Percentiles rank a stretch among this genome's conserved stretches.
These are phyloP conservation scores for Peziza echinospora DNA, from an alignment of 495 filamentous ascomycete genomes.

Conservation along the genomic window DNA sequence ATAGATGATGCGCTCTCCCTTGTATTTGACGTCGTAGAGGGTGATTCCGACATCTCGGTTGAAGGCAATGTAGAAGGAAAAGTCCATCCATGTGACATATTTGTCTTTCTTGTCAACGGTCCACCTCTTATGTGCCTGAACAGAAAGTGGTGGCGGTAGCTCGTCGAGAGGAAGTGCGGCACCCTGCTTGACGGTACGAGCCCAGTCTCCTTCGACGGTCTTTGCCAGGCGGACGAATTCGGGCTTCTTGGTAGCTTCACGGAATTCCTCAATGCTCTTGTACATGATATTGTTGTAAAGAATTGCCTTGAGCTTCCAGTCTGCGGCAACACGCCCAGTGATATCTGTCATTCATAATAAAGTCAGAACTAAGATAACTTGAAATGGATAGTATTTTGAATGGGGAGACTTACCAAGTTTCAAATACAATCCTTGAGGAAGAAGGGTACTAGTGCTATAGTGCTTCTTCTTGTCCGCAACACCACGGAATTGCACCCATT, in stretches of 20 bases:
- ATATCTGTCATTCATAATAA: no score
- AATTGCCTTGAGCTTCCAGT: constrained; percentile 29
- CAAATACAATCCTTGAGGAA: constrained; percentile 22
- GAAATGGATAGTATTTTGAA: no score
- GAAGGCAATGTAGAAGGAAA: constrained; percentile 29
- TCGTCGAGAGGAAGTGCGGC: constrained; percentile 20
- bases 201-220: constrained; percentile 28
- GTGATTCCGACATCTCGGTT: constrained; percentile 24
- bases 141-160: constrained; percentile 20
- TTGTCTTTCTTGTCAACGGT: constrained; percentile 24
- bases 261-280: constrained; percentile 24
- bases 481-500: constrained; percentile 26
- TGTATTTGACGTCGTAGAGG: constrained; percentile 30
- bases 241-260: constrained; percentile 22
- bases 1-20: constrained; percentile 32
- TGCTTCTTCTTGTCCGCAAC: constrained; percentile 14
- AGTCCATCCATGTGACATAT: constrained; percentile 34
- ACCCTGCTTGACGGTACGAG: constrained; percentile 18
- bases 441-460: constrained; percentile 22
- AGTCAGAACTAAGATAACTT: no score
- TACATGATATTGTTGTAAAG: constrained; percentile 32
- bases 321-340: constrained; percentile 25
- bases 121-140: constrained; percentile 24
- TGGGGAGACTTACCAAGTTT: constrained; percentile 2
- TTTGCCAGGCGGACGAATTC: constrained; percentile 25